Base-by-base conservation (phyloP, 352 stramenopile species). In the Phytopythium helicoides region DNA sequence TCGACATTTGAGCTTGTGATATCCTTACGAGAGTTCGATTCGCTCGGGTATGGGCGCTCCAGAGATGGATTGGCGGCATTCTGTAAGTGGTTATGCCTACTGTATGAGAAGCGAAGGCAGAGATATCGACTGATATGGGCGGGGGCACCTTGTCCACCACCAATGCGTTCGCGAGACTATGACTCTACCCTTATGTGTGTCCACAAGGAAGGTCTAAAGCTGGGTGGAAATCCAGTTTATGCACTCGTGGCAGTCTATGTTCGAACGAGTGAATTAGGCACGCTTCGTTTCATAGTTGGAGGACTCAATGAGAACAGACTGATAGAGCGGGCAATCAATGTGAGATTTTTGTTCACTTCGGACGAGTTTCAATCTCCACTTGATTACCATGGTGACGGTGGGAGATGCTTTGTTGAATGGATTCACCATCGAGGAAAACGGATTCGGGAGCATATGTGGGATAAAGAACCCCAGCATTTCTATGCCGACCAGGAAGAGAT, bases 51-150 rank as follows among this genome's bases (percentile, higher is more conserved):
- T 40, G 75, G 75, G 16, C 68, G 64, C 7, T 78, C 74, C 5
- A 56, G 44, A 0, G 59, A 73, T 4, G 78, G 75, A 1, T 35
- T 87, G 2, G 44, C 39, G 0, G 49, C 56, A 11, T 89, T 86
- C 47, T 87, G 75, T 59, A 76, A 81, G 33, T 87, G 71, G 71
- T 52, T 89, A 3, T 86, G 71, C 15, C 23, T 87, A 12, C 47
- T 85, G 11, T 89, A 87, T 38, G 75, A 87, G 35, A 75, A 72
- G 23, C 60, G 78, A 6, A 63, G 61, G 22, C 64, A 73, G 1
- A 62, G 75, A 35, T 81, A 81, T 21, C 71, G 76, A 7, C 58
- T 89, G 3, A 55, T 86, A 23, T 89, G 78, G 78, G 81, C 70
- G 0, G 78, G 78, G n/a, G 37, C 66, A 1, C 62, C 66, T 4